phyloP scores from a whole-genome alignment of 345 rosid genomes.

The Toxicodendron radicans region DNA sequence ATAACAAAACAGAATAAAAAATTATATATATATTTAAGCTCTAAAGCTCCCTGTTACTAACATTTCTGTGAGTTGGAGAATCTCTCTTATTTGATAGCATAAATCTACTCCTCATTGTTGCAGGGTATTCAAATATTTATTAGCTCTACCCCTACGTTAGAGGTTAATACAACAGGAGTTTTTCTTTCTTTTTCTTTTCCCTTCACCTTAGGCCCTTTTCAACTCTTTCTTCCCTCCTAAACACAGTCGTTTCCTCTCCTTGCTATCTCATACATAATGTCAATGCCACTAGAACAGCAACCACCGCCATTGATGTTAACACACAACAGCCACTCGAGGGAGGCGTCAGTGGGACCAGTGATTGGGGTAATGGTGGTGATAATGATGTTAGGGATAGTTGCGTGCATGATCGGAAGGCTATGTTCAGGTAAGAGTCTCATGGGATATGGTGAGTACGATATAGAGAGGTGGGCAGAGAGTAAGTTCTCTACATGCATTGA shows the following conservation, averaged over 20 bases:
- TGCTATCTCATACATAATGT: slow-evolving; percentile 20
- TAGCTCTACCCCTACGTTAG: no score
- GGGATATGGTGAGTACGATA: slow-evolving; percentile 59
- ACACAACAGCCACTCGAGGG: slow-evolving; percentile 27
- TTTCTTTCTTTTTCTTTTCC: no score
- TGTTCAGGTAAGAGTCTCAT: slow-evolving; percentile 66
- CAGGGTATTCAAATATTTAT: no score
- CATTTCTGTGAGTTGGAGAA: not conserved
- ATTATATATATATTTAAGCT: not conserved
- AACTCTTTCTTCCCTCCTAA: no score
- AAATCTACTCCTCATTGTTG: no score
- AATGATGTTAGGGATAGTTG: slow-evolving; percentile 41
- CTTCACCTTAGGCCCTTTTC: not conserved
- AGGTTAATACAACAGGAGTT: no score
- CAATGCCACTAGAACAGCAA: slow-evolving; percentile 43
- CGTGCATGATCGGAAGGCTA: slow-evolving; percentile 62
- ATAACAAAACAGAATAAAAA: not conserved
- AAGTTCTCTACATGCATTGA: slow-evolving; percentile 75
- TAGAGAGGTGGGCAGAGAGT: slow-evolving; percentile 74
- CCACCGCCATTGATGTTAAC: slow-evolving; percentile 38
- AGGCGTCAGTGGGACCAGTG: slow-evolving; percentile 50
- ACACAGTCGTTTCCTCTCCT: no score
- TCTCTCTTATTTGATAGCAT: no score
- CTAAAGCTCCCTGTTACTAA: not conserved
- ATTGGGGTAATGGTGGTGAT: slow-evolving; percentile 56